Conservation (phyloP, 768 basidiomycete species). For the Kwoniella shandongensis region DNA sequence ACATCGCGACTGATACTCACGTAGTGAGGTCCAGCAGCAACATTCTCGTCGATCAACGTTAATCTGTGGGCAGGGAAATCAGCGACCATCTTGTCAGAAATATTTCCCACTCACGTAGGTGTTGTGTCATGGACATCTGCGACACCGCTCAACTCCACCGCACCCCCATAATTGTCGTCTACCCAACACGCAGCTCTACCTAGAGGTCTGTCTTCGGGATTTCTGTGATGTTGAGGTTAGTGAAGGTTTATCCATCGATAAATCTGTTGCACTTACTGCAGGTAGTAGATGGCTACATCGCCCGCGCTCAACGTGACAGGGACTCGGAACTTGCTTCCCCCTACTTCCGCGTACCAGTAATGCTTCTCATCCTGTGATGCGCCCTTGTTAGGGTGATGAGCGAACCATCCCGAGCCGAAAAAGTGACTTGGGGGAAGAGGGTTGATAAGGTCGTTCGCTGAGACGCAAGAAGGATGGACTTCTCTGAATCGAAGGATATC, state of each 20-base stretch:
- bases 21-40: conserved; percentile 81
- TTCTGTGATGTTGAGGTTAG: conserved; percentile 20
- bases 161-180: conserved; percentile 68
- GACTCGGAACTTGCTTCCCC: conserved; percentile 75
- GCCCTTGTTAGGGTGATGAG: conserved; percentile 65
- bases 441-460: conserved; percentile 95
- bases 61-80: conserved; percentile 58
- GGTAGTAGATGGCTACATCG: conserved; percentile 86
- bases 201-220: conserved; percentile 36
- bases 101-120: conserved; percentile 62
- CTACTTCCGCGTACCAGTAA: conserved; percentile 86
- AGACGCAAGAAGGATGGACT: conserved; percentile 84
- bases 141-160: conserved; percentile 72
- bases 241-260: conserved; percentile 38
- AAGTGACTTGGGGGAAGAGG: conserved; percentile 90
- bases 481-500: conserved; percentile 67
- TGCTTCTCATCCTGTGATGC: conserved; percentile 62
- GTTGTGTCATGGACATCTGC: conserved; percentile 64
- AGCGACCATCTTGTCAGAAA: neutral
- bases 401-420: conserved; percentile 87
- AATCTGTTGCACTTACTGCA: conserved; percentile 57
- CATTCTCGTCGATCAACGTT: conserved; percentile 78
- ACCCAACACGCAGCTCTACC: conserved; percentile 48
- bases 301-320: conserved; percentile 81
- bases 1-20: too few relatives aligned